Percentiles rank a stretch among this genome's conserved stretches.
Evolutionary conservation across 768 basidiomycete species (phyloP).

Genomic region (Terana coerulea): DNA sequence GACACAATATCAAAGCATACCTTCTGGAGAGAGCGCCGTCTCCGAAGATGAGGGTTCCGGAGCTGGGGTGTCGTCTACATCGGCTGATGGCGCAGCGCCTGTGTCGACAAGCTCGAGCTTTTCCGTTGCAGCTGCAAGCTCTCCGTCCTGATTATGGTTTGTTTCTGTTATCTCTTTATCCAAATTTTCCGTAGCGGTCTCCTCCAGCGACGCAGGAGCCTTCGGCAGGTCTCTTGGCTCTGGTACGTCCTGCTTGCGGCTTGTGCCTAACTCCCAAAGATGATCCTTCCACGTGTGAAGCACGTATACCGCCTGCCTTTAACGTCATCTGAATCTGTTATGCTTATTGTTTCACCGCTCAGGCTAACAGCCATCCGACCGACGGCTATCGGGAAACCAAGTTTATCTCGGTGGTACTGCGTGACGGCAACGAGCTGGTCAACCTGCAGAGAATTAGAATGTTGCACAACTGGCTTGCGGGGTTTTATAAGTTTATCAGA

Average conservation of each 20-base stretch:
- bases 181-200: background rate
- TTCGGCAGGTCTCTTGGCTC: slow-evolving; percentile 22
- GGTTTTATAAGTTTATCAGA: slow-evolving; percentile 13
- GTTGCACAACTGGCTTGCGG: slow-evolving; percentile 55
- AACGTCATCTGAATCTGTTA: slow-evolving; percentile 32
- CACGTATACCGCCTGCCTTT: slow-evolving; percentile 75
- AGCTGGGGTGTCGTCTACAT: background rate
- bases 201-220: background rate
- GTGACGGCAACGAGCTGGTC: slow-evolving; percentile 62
- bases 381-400: slow-evolving; percentile 66
- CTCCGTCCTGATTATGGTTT: background rate
- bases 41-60: slow-evolving; percentile 1
- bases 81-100: background rate
- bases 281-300: slow-evolving; percentile 76
- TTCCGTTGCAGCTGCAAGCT: background rate
- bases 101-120: background rate
- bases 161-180: background rate
- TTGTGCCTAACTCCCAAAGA: slow-evolving; percentile 66
- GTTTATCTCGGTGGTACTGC: slow-evolving; percentile 36
- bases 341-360: slow-evolving; percentile 40
- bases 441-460: slow-evolving; percentile 37
- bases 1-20: slow-evolving; percentile 11
- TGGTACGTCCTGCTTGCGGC: slow-evolving; percentile 52
- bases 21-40: slow-evolving; percentile 26
- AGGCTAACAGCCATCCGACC: slow-evolving; percentile 60